These are phyloP conservation scores for Hypholoma fasciculare DNA, from an alignment of 768 basidiomycete genomes.

Conservation along the genomic window DNA sequence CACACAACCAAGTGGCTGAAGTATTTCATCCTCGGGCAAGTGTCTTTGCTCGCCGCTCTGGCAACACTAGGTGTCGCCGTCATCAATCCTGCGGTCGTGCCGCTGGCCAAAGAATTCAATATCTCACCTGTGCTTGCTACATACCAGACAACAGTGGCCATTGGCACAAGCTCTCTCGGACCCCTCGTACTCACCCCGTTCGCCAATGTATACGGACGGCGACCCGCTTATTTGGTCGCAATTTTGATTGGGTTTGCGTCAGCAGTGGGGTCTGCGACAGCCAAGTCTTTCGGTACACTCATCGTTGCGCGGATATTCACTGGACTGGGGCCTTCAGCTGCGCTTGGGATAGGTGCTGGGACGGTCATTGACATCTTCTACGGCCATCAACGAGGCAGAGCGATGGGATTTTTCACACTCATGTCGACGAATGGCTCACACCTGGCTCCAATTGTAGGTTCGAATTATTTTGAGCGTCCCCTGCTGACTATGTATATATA, in stretches of 20 bases:
- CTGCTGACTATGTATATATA: neutral
- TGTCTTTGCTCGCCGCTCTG: constrained; percentile 34
- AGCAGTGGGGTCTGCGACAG: constrained; percentile 33
- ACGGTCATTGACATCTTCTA: constrained; percentile 38
- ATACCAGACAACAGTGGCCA: constrained; percentile 39
- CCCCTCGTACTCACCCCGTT: constrained; percentile 39
- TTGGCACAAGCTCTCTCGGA: constrained; percentile 34
- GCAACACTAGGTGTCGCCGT: constrained; percentile 38
- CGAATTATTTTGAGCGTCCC: neutral
- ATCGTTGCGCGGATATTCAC: constrained; percentile 36
- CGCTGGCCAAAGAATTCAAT: constrained; percentile 36
- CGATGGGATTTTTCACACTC: constrained; percentile 42
- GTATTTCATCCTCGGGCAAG: constrained; percentile 30
- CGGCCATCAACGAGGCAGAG: constrained; percentile 38
- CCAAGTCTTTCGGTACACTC: constrained; percentile 31
- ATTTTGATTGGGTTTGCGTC: constrained; percentile 34
- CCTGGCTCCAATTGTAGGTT: constrained; percentile 39
- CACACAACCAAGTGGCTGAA: constrained; percentile 32
- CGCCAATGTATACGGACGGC: constrained; percentile 40
- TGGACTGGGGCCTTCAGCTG: constrained; percentile 35
- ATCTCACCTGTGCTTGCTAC: constrained; percentile 37
- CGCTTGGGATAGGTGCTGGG: constrained; percentile 37
- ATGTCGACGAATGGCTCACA: constrained; percentile 42
- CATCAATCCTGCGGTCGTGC: constrained; percentile 38
- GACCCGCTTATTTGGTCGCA: constrained; percentile 35